Base-by-base conservation (phyloP, 2,329 filamentous ascomycete species). In the Penicillium digitatum region DNA sequence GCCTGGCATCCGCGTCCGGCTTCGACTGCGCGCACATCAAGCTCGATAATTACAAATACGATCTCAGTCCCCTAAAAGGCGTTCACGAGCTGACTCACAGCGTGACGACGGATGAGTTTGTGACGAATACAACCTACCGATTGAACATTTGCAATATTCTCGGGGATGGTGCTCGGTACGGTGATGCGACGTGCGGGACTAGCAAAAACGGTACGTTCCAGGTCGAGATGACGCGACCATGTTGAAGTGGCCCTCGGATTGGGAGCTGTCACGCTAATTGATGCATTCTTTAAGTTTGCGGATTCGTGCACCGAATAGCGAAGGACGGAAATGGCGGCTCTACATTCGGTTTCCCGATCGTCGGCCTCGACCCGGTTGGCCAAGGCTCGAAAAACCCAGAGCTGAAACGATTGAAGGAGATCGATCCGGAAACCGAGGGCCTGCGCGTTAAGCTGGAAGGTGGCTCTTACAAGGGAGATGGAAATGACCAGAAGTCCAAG, bases 351-450 rank as follows among this genome's bases (percentile, higher is more conserved):
- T 85, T 88, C 48, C 83, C 89, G 9, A 88, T 96, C 58, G 89
- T 88, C 1, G 90, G 90, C 26, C 81, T 87, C 14, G 84, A 90
- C 32, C 74, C 78, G 40, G 76, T 82, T 31, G 75, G 78, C 20
- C 82, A 66, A 38, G 72, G 70, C 51, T 60, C 58, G 34, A 71
- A 69, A 50, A 86, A 93, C 58, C 82, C 84, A 59, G 82, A 86
- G 57, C 80, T 83, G 56, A 85, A 82, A 56, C 79, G 85, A 45
- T 77, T 96, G 39, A 87, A 85, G 48, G 80, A 85, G 61, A 75
- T 81, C 2, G 88, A 93, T 67, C 76, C 82, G 3, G 79, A 83
- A 22, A 85, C 84, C 58, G 85, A 94, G 63, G 92, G 93, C 1
- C 66, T 96, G 11, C 81, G 85, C 16, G 71, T 94, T 1, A 83